Evolutionary conservation across 176 grass and related monocot species (phyloP), one percentile per base, ranked within the genome.

Genomic region (Aegilops sharonensis): DNA sequence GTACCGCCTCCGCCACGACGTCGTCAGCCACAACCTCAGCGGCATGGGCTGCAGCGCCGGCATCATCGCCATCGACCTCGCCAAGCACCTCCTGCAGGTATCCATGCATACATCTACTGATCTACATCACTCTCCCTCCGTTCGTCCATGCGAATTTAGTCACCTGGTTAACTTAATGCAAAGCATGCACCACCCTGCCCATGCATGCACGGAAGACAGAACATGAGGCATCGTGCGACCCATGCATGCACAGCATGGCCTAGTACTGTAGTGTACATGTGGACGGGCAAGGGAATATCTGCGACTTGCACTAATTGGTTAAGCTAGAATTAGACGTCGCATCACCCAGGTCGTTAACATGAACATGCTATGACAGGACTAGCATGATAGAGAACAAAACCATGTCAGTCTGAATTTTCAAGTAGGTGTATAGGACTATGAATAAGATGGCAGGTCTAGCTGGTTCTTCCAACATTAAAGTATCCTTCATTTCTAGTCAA

Each of bases 31-130:
- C 39, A 97, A 90, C 86, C 91, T 97, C 45, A 88, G 80, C 47
- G 92, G 95, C 43, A 94, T 97, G 95, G 95, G 95, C 0, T 97
- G 95, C 81, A 97, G 92, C 75, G 88, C 95, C 7, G 88, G 95
- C 37, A 67, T 92, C 72, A 89, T 97, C 77, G 84, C 92, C 71
- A 83, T 97, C 17, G 94, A 97, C 67, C 89, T 94, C 36, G 91
- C 92, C 54, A 88, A 86, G 15, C 85, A 85, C 60, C 84, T 94
- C n/a, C 92, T 97, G 61, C 90, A 94, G 92, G 91, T 92, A 92
- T 23, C 6, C 69, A 12, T 47, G 0, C 43, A 13, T 45, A 4
- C 45, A 48, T 37, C 36, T 13, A 47, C 9, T 31, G 31, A 45
- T 6, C 23, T 11, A 39, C 35, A 42, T 12, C 71, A 48, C 12